Evolutionary conservation across 2,329 filamentous ascomycete species (phyloP), one percentile per base, ranked within the genome.

Genomic region (Rutstroemia sp.): DNA sequence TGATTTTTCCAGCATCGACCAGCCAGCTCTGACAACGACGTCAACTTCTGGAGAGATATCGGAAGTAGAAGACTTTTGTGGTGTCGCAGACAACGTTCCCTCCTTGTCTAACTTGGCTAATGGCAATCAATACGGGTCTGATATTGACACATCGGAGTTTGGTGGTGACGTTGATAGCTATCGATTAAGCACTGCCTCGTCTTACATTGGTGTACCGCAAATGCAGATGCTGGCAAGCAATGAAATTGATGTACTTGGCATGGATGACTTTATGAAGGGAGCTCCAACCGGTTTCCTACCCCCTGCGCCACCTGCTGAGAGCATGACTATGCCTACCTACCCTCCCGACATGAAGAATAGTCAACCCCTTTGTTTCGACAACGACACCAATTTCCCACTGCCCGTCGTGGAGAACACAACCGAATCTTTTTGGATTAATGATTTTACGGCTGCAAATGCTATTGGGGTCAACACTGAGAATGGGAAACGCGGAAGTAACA

Each of bases 41-140:
- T 82, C 81, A 9, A 85, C 81, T 8, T 87, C 83, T 12, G 83
- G 83, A 38, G 83, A 87, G 58, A 82, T 86, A 8, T 86, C 83
- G 9, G 83, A 86, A 67, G 81, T 82, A 5, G 84, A 86, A 59
- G 83, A 86, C 61, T 77, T 78, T 50, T 68, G 72, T 23, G 70
- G 71, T 21, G 69, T 73, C 42, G 72, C 72, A 60, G 73, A 75
- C 60, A 72, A 73, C 37, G 70, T 48, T 45, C 51, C 55, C 19
- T 60, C 59, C 51, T 64, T 64, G 51, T 67, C 63, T 57, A 59
- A 62, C 48, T 60, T 79, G 58, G 70, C 77, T 51, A 73, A 72
- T 4, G 30, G 30, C 51, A 72, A 75, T 57, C 63, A 69, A 55
- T 69, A 69, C 61, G 67, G 70, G 48, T 67, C 71, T 49, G 65